Conservation (phyloP, 768 basidiomycete species). For the Candolleomyces eurysporus region DNA sequence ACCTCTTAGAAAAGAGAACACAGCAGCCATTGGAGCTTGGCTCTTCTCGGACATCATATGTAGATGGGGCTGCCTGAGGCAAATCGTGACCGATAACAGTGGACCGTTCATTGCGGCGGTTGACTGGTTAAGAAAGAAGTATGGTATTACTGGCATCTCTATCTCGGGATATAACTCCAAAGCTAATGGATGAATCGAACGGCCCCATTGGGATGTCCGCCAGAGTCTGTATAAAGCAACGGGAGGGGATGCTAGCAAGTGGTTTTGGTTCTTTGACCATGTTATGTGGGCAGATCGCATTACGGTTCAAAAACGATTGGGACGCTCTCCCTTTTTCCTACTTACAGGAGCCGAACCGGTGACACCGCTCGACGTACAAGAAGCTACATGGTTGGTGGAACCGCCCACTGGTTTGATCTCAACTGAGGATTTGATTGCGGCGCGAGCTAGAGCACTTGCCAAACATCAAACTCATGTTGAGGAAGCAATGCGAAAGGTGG, state of each 20-base stretch:
- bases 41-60: constrained; percentile 17
- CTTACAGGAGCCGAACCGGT: background rate
- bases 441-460: background rate
- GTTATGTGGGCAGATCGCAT: no score
- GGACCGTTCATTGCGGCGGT: constrained; percentile 21
- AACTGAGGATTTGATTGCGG: background rate
- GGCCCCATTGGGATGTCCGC: constrained; percentile 23
- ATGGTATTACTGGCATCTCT: constrained; percentile 31
- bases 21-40: constrained; percentile 12
- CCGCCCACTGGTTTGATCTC: background rate
- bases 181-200: constrained; percentile 35
- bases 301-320: background rate
- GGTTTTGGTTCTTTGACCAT: constrained; percentile 16
- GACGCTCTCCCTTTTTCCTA: background rate
- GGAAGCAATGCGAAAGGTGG: background rate
- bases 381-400: background rate
- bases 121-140: constrained; percentile 15
- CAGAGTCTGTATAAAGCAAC: constrained; percentile 28
- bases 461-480: background rate
- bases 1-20: constrained; percentile 17
- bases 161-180: constrained; percentile 41
- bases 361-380: background rate
- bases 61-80: constrained; percentile 14
- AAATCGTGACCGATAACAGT: constrained; percentile 35
- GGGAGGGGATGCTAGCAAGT: constrained; percentile 26